These are phyloP conservation scores for Diatrype stigma DNA, from an alignment of 2,329 filamentous ascomycete species.

Conservation along the genomic window DNA sequence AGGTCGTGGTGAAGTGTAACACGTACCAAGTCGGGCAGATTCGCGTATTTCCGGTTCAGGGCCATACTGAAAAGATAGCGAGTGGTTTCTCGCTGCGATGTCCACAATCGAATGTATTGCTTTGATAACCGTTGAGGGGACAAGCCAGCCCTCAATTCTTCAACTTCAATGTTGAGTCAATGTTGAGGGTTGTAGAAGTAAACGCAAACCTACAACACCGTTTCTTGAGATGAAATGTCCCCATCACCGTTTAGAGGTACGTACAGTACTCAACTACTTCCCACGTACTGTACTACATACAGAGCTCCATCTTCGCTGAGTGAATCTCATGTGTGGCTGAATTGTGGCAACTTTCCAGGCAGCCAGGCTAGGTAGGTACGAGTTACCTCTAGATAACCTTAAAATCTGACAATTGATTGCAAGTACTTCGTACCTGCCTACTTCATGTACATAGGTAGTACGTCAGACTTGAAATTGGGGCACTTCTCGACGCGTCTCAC, in stretches of 20 bases:
- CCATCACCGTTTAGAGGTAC: too few species aligned
- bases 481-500: not conserved
- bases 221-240: too few species aligned
- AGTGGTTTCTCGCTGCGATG: not conserved
- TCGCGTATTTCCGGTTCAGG: conserved; percentile 76
- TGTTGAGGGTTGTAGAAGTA: too few species aligned
- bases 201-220: too few species aligned
- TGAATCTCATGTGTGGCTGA: not conserved
- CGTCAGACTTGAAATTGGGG: not conserved
- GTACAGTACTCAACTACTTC: too few species aligned
- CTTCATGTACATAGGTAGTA: not conserved
- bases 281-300: too few species aligned
- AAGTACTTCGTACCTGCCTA: too few species aligned
- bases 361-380: too few species aligned
- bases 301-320: too few species aligned
- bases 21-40: conserved; percentile 70
- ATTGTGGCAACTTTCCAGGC: not conserved
- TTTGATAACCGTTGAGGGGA: conserved; percentile 1
- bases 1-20: not conserved
- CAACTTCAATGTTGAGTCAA: not conserved
- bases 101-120: not conserved
- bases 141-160: not conserved
- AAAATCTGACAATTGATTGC: too few species aligned
- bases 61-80: conserved; percentile 49
- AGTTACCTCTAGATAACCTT: too few species aligned